Base-by-base conservation (phyloP, 306 rosid species). In the Lablab purpureus region DNA sequence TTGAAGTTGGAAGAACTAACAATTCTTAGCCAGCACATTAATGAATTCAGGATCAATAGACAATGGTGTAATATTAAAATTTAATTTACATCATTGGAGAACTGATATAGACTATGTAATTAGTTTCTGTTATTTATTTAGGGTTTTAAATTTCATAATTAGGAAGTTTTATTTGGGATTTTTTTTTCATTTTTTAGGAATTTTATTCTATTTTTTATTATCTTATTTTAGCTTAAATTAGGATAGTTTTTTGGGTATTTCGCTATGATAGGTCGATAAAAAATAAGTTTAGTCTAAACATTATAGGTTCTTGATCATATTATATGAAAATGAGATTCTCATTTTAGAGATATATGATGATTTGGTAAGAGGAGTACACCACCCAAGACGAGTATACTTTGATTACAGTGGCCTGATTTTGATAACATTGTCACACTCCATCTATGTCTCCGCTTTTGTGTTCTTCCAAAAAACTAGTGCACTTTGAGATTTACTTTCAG, bases 41-140 rank as follows among this genome's bases (percentile, higher is more conserved):
- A 72, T 77, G 25, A 50, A 54, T 49, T 30, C 78, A 73, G 30
- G 51, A 55, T 76, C 73, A 76, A 49, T 10, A 32, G 27, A 13
- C 65, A 73, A 13, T 30, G 73, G 54, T 21, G 32, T 25, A 51
- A 73, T n/a, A 73, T 70, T 41, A 84, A 43, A 45, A 70, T 32
- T n/a, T 65, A 58, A 21, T 27, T 7, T 59, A 55, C 21, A 84
- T 4, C 58, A 40, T 28, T 10, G 12, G 37, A 43, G 22, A 84
- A 66, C 19, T 66, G 34, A 40, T 19, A 2, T 21, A 37, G 51
- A 66, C 40, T 66, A 23, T 12, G 17, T n/a, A 6, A 37, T 4
- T 37, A 19, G 65, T 58, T 37, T 36, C 46, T 36, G 7, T 18
- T 12, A 40, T 40, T 36, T 19, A 36, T 66, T 66, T 21, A 10